Evolutionary conservation across 2,329 filamentous ascomycete genomes (phyloP).

Genomic region (Aspergillus intermedius): DNA sequence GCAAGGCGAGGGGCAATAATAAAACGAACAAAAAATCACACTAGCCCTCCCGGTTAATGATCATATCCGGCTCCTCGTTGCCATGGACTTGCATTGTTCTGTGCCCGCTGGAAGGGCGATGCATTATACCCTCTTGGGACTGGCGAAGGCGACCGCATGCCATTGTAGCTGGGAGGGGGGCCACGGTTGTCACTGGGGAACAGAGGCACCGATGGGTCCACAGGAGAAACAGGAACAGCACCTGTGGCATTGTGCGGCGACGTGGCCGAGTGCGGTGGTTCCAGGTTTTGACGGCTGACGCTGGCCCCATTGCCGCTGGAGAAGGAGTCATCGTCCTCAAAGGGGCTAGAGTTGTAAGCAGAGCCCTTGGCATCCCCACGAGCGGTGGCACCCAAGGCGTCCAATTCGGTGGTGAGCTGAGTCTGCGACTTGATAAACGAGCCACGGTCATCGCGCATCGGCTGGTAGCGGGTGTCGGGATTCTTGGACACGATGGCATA

Average conservation of each 20-base stretch:
- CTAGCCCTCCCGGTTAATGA: slow-evolving; percentile 33
- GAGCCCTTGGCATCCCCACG: slow-evolving; percentile 66
- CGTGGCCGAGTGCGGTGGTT: slow-evolving; percentile 21
- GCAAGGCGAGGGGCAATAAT: slow-evolving; percentile 19
- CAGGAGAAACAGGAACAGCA: slow-evolving; percentile 43
- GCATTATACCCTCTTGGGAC: slow-evolving; percentile 26
- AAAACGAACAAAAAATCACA: slow-evolving; percentile 9
- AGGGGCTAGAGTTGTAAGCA: slow-evolving; percentile 52
- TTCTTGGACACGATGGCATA: slow-evolving; percentile 87
- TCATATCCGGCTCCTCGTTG: slow-evolving; percentile 61
- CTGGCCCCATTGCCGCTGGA: slow-evolving; percentile 46
- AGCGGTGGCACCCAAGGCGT: slow-evolving; percentile 81
- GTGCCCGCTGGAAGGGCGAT: slow-evolving; percentile 37
- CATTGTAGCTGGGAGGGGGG: slow-evolving; percentile 34
- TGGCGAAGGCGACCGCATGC: slow-evolving; percentile 25
- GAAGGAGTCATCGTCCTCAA: slow-evolving; percentile 67
- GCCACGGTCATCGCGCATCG: slow-evolving; percentile 90
- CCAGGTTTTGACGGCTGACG: slow-evolving; percentile 45
- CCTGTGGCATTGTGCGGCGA: slow-evolving; percentile 22
- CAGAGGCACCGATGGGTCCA: slow-evolving; percentile 41
- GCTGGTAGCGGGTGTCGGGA: slow-evolving; percentile 89
- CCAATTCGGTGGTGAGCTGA: slow-evolving; percentile 77
- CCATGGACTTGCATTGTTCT: slow-evolving; percentile 57
- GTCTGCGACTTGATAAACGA: slow-evolving; percentile 97
- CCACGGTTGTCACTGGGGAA: slow-evolving; percentile 41